Percentiles rank a stretch among this genome's conserved stretches.
Evolutionary conservation across 108 stramenopile genomes (phyloP).

Genomic region (Nitzschia sp.): DNA sequence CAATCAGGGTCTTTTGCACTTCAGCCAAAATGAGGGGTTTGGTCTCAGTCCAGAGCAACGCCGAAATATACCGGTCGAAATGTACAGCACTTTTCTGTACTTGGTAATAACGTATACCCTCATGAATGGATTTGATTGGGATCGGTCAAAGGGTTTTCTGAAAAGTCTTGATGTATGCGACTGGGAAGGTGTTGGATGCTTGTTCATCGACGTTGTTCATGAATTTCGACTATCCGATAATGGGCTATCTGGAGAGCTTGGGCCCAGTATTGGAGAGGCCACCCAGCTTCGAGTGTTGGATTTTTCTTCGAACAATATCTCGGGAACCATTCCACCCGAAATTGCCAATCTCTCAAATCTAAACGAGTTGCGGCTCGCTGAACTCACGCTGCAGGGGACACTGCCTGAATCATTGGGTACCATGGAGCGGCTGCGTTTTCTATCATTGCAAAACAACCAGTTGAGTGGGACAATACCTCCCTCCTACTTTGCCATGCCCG

Average conservation of each 20-base stretch:
- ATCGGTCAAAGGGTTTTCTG: background rate
- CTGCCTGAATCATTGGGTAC: conserved; percentile 28
- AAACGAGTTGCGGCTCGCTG: background rate
- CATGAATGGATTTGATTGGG: background rate
- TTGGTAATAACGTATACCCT: background rate
- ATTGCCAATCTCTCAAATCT: conserved; percentile 4
- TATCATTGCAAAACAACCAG: conserved; percentile 25
- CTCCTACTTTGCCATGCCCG: background rate
- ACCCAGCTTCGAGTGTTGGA: background rate
- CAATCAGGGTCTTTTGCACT: background rate
- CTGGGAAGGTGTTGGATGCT: background rate
- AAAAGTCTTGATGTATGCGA: background rate
- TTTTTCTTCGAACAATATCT: background rate
- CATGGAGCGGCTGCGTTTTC: conserved; percentile 30
- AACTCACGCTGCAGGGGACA: conserved; percentile 22
- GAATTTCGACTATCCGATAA: background rate
- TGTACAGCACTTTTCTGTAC: background rate
- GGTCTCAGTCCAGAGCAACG: background rate
- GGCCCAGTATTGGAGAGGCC: background rate
- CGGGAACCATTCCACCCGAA: conserved; percentile 17
- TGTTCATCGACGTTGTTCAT: background rate
- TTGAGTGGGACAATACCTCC: background rate
- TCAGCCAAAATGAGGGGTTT: background rate
- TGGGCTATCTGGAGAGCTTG: background rate
- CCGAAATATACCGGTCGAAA: background rate